phyloP scores from a whole-genome alignment of 1,139 yeast species.

The Suhomyces bolitotheri region DNA sequence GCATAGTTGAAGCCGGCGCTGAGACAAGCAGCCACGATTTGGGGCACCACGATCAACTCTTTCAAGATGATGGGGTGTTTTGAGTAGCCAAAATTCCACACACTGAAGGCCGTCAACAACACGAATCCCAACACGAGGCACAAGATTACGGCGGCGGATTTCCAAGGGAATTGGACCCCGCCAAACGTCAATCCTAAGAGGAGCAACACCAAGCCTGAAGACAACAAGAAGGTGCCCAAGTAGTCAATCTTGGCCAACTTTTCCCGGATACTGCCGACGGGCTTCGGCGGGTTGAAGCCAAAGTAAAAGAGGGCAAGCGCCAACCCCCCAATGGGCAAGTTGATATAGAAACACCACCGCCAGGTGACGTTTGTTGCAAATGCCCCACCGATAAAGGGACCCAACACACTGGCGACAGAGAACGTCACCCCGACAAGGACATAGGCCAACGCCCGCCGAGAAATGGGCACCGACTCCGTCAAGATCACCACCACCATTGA shows the following conservation, averaged over 20 bases:
- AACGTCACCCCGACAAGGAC: constrained; percentile 53
- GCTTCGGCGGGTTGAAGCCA: constrained; percentile 58
- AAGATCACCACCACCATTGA: constrained; percentile 58
- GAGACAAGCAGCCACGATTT: constrained; percentile 39
- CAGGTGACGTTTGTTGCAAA: constrained; percentile 61
- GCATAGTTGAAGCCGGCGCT: constrained; percentile 42
- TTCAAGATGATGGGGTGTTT: constrained; percentile 48
- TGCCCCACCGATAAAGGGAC: constrained; percentile 72
- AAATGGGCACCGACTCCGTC: constrained; percentile 61
- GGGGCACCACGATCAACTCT: constrained; percentile 39
- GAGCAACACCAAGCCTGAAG: constrained; percentile 44
- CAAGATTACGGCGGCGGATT: constrained; percentile 55
- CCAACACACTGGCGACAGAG: constrained; percentile 56
- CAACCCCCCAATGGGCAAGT: constrained; percentile 65
- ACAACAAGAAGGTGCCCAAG: constrained; percentile 44
- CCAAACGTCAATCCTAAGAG: constrained; percentile 57
- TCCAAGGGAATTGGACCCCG: constrained; percentile 49
- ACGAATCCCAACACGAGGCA: constrained; percentile 59
- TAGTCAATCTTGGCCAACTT: constrained; percentile 50
- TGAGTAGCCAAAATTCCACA: constrained; percentile 52
- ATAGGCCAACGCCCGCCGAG: constrained; percentile 54
- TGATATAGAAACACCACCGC: constrained; percentile 81
- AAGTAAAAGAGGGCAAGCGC: constrained; percentile 47
- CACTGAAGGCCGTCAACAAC: constrained; percentile 35
- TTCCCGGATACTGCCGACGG: constrained; percentile 38